Evolutionary conservation across 1,139 yeast species (phyloP).

Genomic region (Kazachstania sp.): DNA sequence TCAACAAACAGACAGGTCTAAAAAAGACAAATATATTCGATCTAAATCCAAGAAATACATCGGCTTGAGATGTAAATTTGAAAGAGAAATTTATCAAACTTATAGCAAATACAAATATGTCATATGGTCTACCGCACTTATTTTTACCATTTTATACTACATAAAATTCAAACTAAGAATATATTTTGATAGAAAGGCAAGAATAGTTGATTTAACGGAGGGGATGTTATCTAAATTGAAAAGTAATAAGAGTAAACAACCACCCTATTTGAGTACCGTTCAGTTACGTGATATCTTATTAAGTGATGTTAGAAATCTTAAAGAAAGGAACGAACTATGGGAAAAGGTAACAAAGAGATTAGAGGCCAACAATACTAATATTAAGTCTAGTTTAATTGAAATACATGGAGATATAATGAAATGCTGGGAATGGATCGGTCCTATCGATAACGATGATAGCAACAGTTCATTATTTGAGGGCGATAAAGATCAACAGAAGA

Average conservation of each 20-base stretch:
- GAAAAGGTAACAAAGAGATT: conserved; percentile 46
- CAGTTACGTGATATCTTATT: conserved; percentile 70
- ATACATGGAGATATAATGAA: conserved; percentile 79
- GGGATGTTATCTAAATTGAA: conserved; percentile 40
- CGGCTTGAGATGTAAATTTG: conserved; percentile 52
- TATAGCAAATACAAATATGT: conserved; percentile 37
- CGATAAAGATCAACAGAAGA: too few species aligned
- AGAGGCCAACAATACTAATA: conserved; percentile 45
- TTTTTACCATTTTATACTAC: conserved; percentile 23
- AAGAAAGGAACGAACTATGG: conserved; percentile 54
- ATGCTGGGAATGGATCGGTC: conserved; percentile 83
- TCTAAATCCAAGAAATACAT: conserved; percentile 65
- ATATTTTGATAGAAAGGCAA: conserved; percentile 35
- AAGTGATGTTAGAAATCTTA: conserved; percentile 36
- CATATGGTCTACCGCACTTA: conserved; percentile 29
- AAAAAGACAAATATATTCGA: conserved; percentile 48
- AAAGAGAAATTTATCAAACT: conserved; percentile 46
- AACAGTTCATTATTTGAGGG: too few species aligned
- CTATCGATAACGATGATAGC: conserved; percentile 7
- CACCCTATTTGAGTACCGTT: conserved; percentile 54
- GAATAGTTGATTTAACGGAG: conserved; percentile 29
- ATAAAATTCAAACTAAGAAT: conserved; percentile 34
- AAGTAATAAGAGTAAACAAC: conserved; percentile 29
- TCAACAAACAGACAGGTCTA: conserved; percentile 24
- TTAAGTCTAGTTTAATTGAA: conserved; percentile 39